phyloP scores from a whole-genome alignment of 1,284 basidiomycete genomes.

The Microbotryum intermedium region DNA sequence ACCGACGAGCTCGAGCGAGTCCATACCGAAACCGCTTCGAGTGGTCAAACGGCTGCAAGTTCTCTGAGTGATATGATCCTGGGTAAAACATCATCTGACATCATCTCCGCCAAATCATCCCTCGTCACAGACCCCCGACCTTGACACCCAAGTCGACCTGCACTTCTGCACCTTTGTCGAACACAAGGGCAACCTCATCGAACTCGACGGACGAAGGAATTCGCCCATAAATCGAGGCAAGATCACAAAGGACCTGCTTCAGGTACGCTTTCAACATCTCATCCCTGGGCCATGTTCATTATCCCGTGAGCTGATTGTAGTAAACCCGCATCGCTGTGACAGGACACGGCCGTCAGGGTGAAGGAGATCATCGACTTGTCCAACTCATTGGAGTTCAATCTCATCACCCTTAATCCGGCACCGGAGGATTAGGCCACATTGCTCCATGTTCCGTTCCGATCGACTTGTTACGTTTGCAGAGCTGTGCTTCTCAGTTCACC shows the following conservation, averaged over 20 bases:
- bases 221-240: slow-evolving; percentile 69
- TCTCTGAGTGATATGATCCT: too few species aligned
- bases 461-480: too few species aligned
- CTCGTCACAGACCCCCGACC: slow-evolving; percentile 32
- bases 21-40: slow-evolving; percentile 58
- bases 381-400: slow-evolving; percentile 24
- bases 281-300: not conserved
- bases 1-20: slow-evolving; percentile 62
- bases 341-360: slow-evolving; percentile 26
- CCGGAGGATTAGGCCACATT: slow-evolving; percentile 1
- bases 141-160: slow-evolving; percentile 55
- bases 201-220: slow-evolving; percentile 66
- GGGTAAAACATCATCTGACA: too few species aligned
- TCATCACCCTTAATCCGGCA: slow-evolving; percentile 24
- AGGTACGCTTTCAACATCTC: slow-evolving; percentile 8
- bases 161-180: slow-evolving; percentile 80
- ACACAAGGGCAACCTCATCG: slow-evolving; percentile 53
- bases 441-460: too few species aligned
- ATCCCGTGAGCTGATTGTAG: too few species aligned
- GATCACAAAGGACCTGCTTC: slow-evolving; percentile 19
- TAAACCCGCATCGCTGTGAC: not conserved
- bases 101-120: not conserved
- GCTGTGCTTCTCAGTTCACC: too few species aligned
- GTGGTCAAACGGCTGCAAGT: slow-evolving; percentile 55
- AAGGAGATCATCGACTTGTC: slow-evolving; percentile 24